Evolutionary conservation across 177 flowering plant genomes (phyloP).

Genomic region (Vitis hybrid): DNA sequence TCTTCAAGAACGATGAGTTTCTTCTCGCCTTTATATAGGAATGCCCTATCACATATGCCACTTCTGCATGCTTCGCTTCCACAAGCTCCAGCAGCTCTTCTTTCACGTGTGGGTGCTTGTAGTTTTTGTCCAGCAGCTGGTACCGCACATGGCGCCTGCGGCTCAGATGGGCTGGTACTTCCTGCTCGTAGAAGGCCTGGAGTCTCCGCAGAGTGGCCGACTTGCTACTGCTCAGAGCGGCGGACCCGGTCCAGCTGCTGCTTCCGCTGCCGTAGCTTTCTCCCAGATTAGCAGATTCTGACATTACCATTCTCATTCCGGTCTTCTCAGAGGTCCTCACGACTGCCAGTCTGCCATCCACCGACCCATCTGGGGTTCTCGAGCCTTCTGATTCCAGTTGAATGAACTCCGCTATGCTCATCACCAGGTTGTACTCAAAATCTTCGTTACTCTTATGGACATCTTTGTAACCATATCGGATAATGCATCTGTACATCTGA

Average conservation of each 20-base stretch:
- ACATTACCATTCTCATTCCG: conserved; percentile 42
- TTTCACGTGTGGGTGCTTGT: conserved; percentile 37
- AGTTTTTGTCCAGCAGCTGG: conserved; percentile 28
- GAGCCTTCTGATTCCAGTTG: conserved; percentile 59
- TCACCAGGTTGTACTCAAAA: conserved; percentile 52
- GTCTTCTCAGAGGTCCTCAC: conserved; percentile 47
- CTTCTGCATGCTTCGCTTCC: conserved; percentile 57
- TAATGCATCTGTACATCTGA: conserved; percentile 70
- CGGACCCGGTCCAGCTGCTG: background rate
- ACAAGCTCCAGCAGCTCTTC: conserved; percentile 58
- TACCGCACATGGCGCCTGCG: conserved; percentile 31
- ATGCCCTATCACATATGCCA: conserved; percentile 57
- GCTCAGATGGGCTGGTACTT: conserved; percentile 27
- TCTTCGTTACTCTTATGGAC: conserved; percentile 35
- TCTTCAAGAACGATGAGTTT: conserved; percentile 47
- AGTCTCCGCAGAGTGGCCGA: conserved; percentile 36
- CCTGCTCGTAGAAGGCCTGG: conserved; percentile 42
- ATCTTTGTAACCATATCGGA: conserved; percentile 81
- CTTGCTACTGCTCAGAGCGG: conserved; percentile 35
- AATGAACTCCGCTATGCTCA: conserved; percentile 70
- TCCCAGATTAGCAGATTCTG: conserved; percentile 15
- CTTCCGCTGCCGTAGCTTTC: conserved; percentile 18
- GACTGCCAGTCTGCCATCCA: conserved; percentile 58
- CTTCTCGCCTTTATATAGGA: conserved; percentile 55
- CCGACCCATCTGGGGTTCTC: conserved; percentile 25